These are phyloP conservation scores for Sugiyamaella marilandica DNA, from an alignment of 805 yeast genomes.

Conservation along the genomic window DNA sequence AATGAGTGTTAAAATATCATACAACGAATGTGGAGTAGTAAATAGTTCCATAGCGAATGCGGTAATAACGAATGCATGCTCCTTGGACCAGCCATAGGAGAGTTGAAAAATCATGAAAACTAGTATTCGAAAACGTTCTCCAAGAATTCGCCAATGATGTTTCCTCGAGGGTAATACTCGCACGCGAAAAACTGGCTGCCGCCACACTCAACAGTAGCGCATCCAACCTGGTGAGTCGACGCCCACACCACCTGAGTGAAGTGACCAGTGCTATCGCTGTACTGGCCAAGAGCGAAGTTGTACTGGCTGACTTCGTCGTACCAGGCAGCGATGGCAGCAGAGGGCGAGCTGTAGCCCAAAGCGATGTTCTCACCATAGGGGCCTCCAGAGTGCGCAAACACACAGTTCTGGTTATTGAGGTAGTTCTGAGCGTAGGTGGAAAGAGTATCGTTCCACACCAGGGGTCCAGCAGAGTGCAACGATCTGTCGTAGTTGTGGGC, in stretches of 20 bases:
- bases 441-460: conserved; percentile 53
- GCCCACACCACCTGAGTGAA: conserved; percentile 81
- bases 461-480: conserved; percentile 28
- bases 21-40: background rate
- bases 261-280: conserved; percentile 58
- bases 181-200: conserved; percentile 64
- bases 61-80: background rate
- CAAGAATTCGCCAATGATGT: conserved; percentile 33
- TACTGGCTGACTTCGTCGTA: conserved; percentile 57
- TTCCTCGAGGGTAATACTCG: conserved; percentile 72
- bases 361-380: conserved; percentile 79
- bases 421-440: conserved; percentile 58
- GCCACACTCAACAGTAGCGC: conserved; percentile 62
- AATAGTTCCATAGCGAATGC: background rate
- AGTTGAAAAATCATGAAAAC: background rate
- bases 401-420: conserved; percentile 37
- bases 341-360: conserved; percentile 53
- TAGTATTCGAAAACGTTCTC: conserved; percentile 19
- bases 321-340: conserved; percentile 59
- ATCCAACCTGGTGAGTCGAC: conserved; percentile 56
- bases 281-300: conserved; percentile 41
- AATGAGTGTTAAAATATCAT: background rate
- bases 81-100: conserved; percentile 1
- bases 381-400: conserved; percentile 61
- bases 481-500: conserved; percentile 28